These are phyloP conservation scores for Paramecium sonneborni DNA, from an alignment of 73 alveolate genomes.

Conservation along the genomic window DNA sequence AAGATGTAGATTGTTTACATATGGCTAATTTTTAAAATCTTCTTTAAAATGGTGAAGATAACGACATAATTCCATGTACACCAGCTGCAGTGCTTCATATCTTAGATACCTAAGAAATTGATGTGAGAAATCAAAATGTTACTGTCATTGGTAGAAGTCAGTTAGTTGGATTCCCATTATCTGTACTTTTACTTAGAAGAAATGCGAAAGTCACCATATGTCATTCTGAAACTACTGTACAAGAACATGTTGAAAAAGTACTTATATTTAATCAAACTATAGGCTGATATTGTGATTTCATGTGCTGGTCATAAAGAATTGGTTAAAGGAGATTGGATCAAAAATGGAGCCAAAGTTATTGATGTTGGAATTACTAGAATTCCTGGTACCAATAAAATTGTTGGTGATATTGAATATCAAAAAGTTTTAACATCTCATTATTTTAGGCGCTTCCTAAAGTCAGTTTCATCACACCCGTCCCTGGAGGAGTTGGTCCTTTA, in stretches of 20 bases:
- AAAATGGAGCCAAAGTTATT: constrained; percentile 75
- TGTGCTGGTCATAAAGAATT: constrained; percentile 74
- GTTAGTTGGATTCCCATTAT: constrained; percentile 81
- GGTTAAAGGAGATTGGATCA: constrained; percentile 80
- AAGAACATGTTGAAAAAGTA: constrained; percentile 63
- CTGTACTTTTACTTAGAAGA: constrained; percentile 62
- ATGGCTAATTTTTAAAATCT: constrained; percentile 24
- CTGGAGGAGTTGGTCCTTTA: constrained; percentile 91
- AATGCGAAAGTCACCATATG: constrained; percentile 73
- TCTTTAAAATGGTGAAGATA: constrained; percentile 25
- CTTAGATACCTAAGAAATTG: constrained; percentile 24
- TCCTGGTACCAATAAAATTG: constrained; percentile 5
- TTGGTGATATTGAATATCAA: constrained; percentile 59
- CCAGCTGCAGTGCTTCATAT: constrained; percentile 64
- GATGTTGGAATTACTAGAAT: constrained; percentile 80
- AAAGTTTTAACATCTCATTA: neutral
- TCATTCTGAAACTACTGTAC: constrained; percentile 62
- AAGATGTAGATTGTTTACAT: constrained; percentile 77
- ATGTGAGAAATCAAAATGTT: constrained; percentile 60
- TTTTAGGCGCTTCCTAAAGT: constrained; percentile 57
- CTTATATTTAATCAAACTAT: neutral
- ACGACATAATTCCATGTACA: constrained; percentile 62
- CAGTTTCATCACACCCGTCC: constrained; percentile 80
- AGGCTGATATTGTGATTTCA: constrained; percentile 82
- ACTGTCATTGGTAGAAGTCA: constrained; percentile 70